Base-by-base conservation (phyloP, 2,329 filamentous ascomycete species). In the Hypoxylon sp. region DNA sequence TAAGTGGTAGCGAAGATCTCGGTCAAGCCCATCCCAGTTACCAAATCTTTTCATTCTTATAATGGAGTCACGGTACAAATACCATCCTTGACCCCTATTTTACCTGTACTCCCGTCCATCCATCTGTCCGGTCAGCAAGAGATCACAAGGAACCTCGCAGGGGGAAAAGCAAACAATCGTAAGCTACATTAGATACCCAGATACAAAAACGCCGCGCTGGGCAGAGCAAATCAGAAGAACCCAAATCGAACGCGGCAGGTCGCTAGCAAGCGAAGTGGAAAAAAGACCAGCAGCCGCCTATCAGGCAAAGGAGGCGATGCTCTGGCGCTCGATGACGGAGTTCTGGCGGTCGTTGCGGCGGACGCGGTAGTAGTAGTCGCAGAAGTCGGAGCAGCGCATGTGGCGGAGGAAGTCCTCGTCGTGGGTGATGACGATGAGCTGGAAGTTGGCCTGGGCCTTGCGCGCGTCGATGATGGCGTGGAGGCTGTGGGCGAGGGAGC, bases 391-490 rank as follows among this genome's bases (percentile, higher is more conserved):
- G 73, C 92, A 97, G 66, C 92, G 88, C 95, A 99, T 99, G 70
- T 92, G 87, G 51, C 89, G 84, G 71, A 99, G 72, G 70, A 99
- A 99, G 70, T 97, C 92, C 77, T 98, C 96, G 77, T 99, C 95
- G 80, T 99, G 95, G 3, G 95, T 99, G 74, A 99, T 99, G 70
- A 99, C 91, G 71, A 99, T 95, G 53, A 99, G 85, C 79, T 99
- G 96, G 76, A 99, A 97, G 74, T 99, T 99, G 53, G 87, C 85
- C 81, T 99, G 95, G 60, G 88, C 86, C 73, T 90, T 86, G 6
- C 96, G 87, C 13, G 88, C 79, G 68, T 89, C 84, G 77, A 99
- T 98, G 70, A 99, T 97, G 69, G 88, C 85, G 70, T 95, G 89
- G 68, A 99, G 78, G 42, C 90, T 91, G 73, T 89, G 83, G 7